Conservation (phyloP, 2,329 filamentous ascomycete genomes). For the Neurospora sp. region DNA sequence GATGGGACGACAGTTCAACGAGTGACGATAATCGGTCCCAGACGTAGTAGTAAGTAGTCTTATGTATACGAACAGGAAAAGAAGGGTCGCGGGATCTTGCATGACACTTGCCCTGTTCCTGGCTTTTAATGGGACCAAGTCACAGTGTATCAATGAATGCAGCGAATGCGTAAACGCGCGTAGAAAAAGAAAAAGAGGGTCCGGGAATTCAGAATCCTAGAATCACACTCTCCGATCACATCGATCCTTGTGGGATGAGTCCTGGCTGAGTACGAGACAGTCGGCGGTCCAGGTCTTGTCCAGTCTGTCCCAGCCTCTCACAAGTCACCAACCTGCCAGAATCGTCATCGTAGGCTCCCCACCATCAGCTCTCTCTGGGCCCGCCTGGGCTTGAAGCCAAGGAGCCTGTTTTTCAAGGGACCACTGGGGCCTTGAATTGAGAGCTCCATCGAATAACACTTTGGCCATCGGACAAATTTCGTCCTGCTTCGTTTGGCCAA, state of each 20-base stretch:
- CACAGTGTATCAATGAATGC: not conserved
- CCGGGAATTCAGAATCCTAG: not conserved
- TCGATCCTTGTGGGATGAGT: not conserved
- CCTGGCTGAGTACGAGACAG: not conserved
- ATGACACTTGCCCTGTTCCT: not conserved
- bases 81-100: conserved; percentile 1
- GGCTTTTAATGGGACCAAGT: not conserved
- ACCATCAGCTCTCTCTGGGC: not conserved
- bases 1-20: not conserved
- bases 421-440: not conserved
- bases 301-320: not conserved
- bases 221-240: not conserved
- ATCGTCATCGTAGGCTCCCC: not conserved
- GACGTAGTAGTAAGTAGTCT: not conserved
- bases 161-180: conserved; percentile 1
- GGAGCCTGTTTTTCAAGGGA: not conserved
- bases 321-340: not conserved
- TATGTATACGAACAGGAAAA: conserved; percentile 1
- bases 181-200: not conserved
- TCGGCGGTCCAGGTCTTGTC: not conserved
- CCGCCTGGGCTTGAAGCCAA: not conserved
- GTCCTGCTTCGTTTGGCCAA: not conserved
- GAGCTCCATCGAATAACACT: not conserved
- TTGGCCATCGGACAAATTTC: not conserved
- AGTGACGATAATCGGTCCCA: not conserved